Evolutionary conservation across 2,329 filamentous ascomycete genomes (phyloP).

Genomic region (Aspergillus awamori): DNA sequence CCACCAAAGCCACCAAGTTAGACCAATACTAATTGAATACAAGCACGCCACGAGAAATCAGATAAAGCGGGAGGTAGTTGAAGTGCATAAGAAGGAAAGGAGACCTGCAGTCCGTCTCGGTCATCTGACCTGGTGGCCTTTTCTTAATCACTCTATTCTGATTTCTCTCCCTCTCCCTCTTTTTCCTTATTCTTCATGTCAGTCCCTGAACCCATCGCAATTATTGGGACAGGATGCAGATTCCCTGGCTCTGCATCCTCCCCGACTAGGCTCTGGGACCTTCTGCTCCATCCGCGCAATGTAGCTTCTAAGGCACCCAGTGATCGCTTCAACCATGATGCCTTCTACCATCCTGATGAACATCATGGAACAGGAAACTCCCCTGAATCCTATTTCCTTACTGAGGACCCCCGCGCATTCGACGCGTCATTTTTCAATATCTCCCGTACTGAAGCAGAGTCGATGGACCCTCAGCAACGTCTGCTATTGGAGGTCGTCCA

Average conservation of each 20-base stretch:
- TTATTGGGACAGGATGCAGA: slow-evolving; percentile 30
- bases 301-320: slow-evolving; percentile 25
- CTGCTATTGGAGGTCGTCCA: slow-evolving; percentile 32
- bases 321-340: slow-evolving; percentile 26
- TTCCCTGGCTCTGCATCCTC: slow-evolving; percentile 29
- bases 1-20: neutral
- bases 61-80: neutral
- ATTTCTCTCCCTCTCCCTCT: neutral
- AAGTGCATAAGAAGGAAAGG: neutral
- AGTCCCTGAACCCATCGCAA: slow-evolving; percentile 28
- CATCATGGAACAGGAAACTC: slow-evolving; percentile 33
- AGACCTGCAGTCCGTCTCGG: neutral
- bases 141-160: neutral
- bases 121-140: neutral
- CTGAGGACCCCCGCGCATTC: slow-evolving; percentile 28
- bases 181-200: neutral
- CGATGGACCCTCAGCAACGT: slow-evolving; percentile 33
- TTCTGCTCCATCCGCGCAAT: slow-evolving; percentile 29
- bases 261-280: slow-evolving; percentile 30
- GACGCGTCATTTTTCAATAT: slow-evolving; percentile 33
- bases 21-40: neutral
- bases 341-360: slow-evolving; percentile 29
- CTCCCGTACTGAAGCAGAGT: slow-evolving; percentile 33
- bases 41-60: neutral
- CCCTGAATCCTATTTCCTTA: slow-evolving; percentile 29